Evolutionary conservation across 2,329 filamentous ascomycete species (phyloP), one percentile per base, ranked within the genome.

Genomic region (Fusarium caatingaense): DNA sequence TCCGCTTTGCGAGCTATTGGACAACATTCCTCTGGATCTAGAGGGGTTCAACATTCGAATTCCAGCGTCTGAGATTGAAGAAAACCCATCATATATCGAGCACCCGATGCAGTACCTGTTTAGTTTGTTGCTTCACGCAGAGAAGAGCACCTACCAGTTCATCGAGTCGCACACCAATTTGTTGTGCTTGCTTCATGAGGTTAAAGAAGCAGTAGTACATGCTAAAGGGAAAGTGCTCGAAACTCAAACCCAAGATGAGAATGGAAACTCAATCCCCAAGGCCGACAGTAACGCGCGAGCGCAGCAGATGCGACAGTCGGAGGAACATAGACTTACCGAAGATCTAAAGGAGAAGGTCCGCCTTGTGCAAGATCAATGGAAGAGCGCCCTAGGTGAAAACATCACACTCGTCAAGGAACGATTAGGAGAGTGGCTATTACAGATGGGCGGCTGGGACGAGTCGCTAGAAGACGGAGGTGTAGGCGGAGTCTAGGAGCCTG

Each of bases 121-220:
- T 79, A 92, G 90, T 48, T 83, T 98, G 25, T 85, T 99, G 11
- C 87, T 91, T 8, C 95, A 98, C 75, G 92, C 94, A 0, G 93
- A 97, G 78, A 97, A 96, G 82, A 94, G 92, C 74, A 95, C 93
- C 11, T 97, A 97, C 76, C 96, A 98, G 79, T 98, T 97, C 80
- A 98, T 98, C 75, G 96, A 98, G 83, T 92, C 90, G 9, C 95
- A 98, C 83, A 95, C 90, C 30, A 98, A 98, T 76, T 84, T 98
- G 34, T 85, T 97, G 25, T 98, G 95, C 76, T 84, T 98, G 40
- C 81, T 97, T 60, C 96, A 98, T 75, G 94, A 98, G 80, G 93
- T 97, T 56, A 93, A 93, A 77, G 93, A 92, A 56, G 91, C 91
- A 0, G 89, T 93, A 3, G 91, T 93, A 76, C 85, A 86, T 48